phyloP scores from a whole-genome alignment of 1,284 basidiomycete species.

The Cystobasidium slooffiae region DNA sequence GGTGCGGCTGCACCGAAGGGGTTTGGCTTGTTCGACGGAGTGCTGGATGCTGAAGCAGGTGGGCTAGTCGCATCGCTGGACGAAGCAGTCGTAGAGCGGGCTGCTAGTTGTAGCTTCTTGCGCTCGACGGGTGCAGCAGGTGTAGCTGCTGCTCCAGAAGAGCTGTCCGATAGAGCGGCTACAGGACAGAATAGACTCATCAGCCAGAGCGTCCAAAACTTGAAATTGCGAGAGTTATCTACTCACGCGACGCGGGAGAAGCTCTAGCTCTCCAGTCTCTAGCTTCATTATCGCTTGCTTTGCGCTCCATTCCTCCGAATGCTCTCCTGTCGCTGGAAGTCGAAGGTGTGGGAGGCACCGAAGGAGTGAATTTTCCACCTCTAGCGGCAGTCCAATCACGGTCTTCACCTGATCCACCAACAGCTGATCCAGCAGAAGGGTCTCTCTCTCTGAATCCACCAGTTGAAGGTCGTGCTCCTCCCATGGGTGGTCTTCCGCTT shows the following conservation, averaged over 20 bases:
- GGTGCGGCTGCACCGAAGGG: constrained; percentile 93
- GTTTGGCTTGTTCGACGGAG: constrained; percentile 60
- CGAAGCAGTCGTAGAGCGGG: constrained; percentile 63
- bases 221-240: no score
- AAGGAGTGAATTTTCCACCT: constrained; percentile 59
- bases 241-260: constrained; percentile 27
- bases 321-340: constrained; percentile 8
- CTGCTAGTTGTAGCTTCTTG: constrained; percentile 78
- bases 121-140: constrained; percentile 77
- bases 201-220: not conserved
- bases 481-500: constrained; percentile 11
- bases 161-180: constrained; percentile 46
- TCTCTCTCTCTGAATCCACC: constrained; percentile 43
- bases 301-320: constrained; percentile 26
- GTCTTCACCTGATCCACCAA: constrained; percentile 49
- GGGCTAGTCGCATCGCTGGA: constrained; percentile 67
- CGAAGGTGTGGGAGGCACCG: constrained; percentile 43
- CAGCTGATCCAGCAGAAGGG: not conserved
- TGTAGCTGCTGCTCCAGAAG: constrained; percentile 66
- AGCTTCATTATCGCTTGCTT: constrained; percentile 13
- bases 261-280: constrained; percentile 37
- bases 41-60: constrained; percentile 72
- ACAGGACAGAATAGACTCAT: not conserved
- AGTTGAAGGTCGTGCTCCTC: constrained; percentile 9
- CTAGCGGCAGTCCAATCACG: constrained; percentile 59